Evolutionary conservation across 2,329 filamentous ascomycete genomes (phyloP).

Genomic region (Trichoderma afroharzianum): DNA sequence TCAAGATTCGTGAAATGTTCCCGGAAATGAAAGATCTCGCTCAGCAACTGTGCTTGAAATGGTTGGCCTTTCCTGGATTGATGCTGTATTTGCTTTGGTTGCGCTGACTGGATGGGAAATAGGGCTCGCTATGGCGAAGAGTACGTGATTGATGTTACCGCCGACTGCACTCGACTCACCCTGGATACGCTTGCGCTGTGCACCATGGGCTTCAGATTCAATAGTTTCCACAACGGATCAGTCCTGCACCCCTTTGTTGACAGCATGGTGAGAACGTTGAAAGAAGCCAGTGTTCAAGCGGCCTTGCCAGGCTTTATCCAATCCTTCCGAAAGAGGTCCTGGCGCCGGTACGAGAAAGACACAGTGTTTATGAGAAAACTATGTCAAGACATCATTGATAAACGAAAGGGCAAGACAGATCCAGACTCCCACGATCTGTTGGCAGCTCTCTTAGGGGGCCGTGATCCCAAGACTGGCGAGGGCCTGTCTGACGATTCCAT

Average conservation of each 20-base stretch:
- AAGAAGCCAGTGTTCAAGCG: conserved; percentile 8
- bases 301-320: conserved; percentile 3
- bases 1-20: conserved; percentile 14
- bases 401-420: neutral
- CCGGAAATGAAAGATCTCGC: conserved; percentile 9
- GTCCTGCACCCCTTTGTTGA: conserved; percentile 22
- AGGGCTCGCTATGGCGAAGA: conserved; percentile 33
- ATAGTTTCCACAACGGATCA: conserved; percentile 50
- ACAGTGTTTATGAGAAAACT: neutral
- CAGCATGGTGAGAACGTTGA: conserved; percentile 9
- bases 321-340: conserved; percentile 1
- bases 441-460: neutral
- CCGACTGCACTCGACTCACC: conserved; percentile 61
- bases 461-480: conserved; percentile 42
- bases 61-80: neutral
- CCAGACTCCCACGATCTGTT: neutral
- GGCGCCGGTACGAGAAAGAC: conserved; percentile 2
- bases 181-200: conserved; percentile 61
- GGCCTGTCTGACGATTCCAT: conserved; percentile 57
- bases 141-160: conserved; percentile 48
- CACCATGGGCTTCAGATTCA: conserved; percentile 57
- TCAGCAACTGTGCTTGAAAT: conserved; percentile 15
- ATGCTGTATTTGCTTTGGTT: neutral
- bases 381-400: conserved; percentile 11
- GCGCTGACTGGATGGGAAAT: neutral